Percentiles rank a stretch among this genome's conserved stretches.
Evolutionary conservation across 2,329 filamentous ascomycete genomes (phyloP).

Genomic region (Sphaceloma murrayae): DNA sequence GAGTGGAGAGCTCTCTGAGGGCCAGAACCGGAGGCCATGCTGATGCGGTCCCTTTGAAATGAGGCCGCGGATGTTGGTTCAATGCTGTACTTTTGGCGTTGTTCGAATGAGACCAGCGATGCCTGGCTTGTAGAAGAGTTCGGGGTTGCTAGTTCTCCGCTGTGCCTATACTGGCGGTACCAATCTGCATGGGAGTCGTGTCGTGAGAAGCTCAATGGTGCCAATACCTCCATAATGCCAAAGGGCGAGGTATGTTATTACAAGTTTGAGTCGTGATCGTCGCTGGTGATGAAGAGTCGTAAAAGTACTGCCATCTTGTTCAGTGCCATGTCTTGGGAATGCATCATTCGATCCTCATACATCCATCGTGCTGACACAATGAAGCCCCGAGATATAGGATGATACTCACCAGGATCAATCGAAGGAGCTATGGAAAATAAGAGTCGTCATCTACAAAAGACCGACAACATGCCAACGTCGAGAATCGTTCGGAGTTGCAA

Average conservation of each 20-base stretch:
- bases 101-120: slow-evolving; percentile 8
- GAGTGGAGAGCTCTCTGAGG: not conserved
- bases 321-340: not conserved
- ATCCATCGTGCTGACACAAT: not conserved
- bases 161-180: slow-evolving; percentile 13
- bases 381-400: no score
- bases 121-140: slow-evolving; percentile 12
- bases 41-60: slow-evolving; percentile 1
- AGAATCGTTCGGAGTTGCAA: slow-evolving; percentile 13
- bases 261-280: slow-evolving; percentile 1
- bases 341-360: not conserved
- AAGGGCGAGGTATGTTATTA: slow-evolving; percentile 5
- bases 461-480: slow-evolving; percentile 8
- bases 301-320: slow-evolving; percentile 4
- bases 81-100: slow-evolving; percentile 2
- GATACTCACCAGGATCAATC: slow-evolving; percentile 11
- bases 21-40: not conserved
- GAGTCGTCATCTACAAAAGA: slow-evolving; percentile 5
- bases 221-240: slow-evolving; percentile 17
- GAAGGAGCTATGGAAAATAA: slow-evolving; percentile 1
- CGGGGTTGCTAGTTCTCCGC: slow-evolving; percentile 13
- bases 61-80: slow-evolving; percentile 1
- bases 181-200: slow-evolving; percentile 15
- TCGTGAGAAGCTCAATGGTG: slow-evolving; percentile 11
- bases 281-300: slow-evolving; percentile 7